phyloP scores from a whole-genome alignment of 2,329 filamentous ascomycete genomes.

The Colletotrichum brevisporum region DNA sequence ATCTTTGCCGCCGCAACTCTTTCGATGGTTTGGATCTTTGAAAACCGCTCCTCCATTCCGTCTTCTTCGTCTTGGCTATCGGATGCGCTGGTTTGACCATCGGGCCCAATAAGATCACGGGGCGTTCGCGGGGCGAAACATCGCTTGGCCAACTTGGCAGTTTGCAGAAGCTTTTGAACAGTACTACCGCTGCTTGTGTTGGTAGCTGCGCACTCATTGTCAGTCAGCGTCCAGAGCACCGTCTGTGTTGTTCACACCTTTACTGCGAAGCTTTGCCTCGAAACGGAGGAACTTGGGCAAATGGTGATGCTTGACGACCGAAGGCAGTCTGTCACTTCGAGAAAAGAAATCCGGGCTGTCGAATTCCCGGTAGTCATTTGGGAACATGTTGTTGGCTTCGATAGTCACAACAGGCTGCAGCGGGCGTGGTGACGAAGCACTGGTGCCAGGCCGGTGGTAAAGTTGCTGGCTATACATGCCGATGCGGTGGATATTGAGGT shows the following conservation, averaged over 20 bases:
- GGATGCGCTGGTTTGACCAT: background rate
- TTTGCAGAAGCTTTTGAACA: slow-evolving; percentile 11
- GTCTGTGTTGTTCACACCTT: background rate
- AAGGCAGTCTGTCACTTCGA: background rate
- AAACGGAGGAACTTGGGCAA: background rate
- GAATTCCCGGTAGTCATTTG: slow-evolving; percentile 13
- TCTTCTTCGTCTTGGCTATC: background rate
- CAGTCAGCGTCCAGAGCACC: background rate
- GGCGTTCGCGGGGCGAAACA: background rate
- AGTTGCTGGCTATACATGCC: slow-evolving; percentile 20
- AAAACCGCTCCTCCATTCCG: background rate
- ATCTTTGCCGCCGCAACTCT: slow-evolving; percentile 85
- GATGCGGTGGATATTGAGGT: background rate
- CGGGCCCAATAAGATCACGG: background rate
- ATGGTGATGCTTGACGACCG: background rate
- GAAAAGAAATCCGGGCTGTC: slow-evolving; percentile 23
- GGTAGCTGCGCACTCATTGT: background rate
- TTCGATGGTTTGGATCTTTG: slow-evolving; percentile 75
- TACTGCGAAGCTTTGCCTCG: background rate
- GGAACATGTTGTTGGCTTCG: slow-evolving; percentile 15
- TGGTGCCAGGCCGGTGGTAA: slow-evolving; percentile 12
- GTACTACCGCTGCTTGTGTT: slow-evolving; percentile 19
- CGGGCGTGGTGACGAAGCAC: slow-evolving; percentile 17
- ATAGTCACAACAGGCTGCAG: slow-evolving; percentile 11
- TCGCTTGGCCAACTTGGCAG: background rate